Conservation (phyloP, 2,329 filamentous ascomycete species). For the Cercospora brassicicola region DNA sequence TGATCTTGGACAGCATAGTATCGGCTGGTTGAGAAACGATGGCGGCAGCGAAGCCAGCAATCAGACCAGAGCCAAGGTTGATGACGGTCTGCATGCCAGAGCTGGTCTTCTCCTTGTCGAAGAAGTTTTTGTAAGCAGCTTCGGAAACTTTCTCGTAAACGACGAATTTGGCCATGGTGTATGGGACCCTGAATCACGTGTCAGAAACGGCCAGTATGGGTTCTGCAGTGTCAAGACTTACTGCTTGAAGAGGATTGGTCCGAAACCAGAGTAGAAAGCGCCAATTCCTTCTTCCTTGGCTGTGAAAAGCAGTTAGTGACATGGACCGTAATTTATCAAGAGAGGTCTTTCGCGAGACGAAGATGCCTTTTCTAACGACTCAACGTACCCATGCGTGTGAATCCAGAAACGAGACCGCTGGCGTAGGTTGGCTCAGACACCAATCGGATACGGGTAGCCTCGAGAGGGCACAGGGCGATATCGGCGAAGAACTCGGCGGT, state of each 20-base stretch:
- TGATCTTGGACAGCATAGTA: slow-evolving; percentile 94
- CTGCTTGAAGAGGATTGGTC: slow-evolving; percentile 83
- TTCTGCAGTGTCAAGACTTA: slow-evolving; percentile 27
- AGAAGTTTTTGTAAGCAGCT: slow-evolving; percentile 59
- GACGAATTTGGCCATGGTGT: slow-evolving; percentile 95
- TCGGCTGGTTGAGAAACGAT: slow-evolving; percentile 86
- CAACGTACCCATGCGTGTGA: slow-evolving; percentile 65
- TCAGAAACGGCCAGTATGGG: slow-evolving; percentile 11
- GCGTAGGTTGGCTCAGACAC: slow-evolving; percentile 86
- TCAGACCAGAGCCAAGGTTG: slow-evolving; percentile 82
- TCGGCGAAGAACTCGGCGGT: slow-evolving; percentile 64
- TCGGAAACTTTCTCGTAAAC: slow-evolving; percentile 88
- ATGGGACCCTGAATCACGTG: slow-evolving; percentile 65
- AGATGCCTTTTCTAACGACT: background rate
- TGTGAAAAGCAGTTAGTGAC: background rate
- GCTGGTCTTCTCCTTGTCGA: slow-evolving; percentile 72
- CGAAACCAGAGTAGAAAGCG: slow-evolving; percentile 90
- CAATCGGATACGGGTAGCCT: slow-evolving; percentile 91
- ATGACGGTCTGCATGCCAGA: slow-evolving; percentile 70
- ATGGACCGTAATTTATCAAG: background rate
- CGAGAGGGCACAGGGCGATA: slow-evolving; percentile 84
- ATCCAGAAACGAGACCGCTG: slow-evolving; percentile 73
- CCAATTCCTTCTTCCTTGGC: slow-evolving; percentile 76
- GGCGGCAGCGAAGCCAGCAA: slow-evolving; percentile 84
- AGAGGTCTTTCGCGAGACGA: background rate